Evolutionary conservation across 345 rosid genomes (phyloP).

Genomic region (Arabidopsis arenosa): DNA sequence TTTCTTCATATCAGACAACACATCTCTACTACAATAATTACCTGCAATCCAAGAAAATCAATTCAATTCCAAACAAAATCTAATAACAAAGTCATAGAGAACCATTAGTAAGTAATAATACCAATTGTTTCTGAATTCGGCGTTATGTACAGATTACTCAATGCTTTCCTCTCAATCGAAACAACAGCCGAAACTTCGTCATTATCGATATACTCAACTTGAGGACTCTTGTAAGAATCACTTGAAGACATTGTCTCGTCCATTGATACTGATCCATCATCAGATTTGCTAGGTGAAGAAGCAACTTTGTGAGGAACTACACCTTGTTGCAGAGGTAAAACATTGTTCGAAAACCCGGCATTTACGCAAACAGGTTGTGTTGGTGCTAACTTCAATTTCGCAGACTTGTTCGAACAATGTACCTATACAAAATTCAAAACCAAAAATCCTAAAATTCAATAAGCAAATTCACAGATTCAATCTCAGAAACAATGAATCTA

Average conservation of each 20-base stretch:
- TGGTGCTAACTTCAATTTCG: slow-evolving; percentile 57
- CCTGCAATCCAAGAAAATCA: slow-evolving; percentile 49
- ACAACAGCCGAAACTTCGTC: slow-evolving; percentile 54
- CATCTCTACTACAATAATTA: slow-evolving; percentile 65
- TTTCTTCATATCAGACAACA: slow-evolving; percentile 58
- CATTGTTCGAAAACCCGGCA: slow-evolving; percentile 36
- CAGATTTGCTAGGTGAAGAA: slow-evolving; percentile 67
- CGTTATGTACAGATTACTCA: slow-evolving; percentile 76
- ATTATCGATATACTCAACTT: slow-evolving; percentile 75
- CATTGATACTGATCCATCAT: slow-evolving; percentile 62
- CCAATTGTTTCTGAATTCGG: slow-evolving; percentile 57
- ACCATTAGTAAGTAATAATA: slow-evolving; percentile 29
- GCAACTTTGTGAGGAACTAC: slow-evolving; percentile 38
- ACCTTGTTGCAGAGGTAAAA: slow-evolving; percentile 41
- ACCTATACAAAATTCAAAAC: slow-evolving; percentile 45
- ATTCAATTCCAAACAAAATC: background rate
- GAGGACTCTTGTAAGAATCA: slow-evolving; percentile 88
- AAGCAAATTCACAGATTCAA: background rate
- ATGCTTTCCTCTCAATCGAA: slow-evolving; percentile 72
- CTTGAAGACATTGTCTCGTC: slow-evolving; percentile 82
- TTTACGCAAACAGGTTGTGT: slow-evolving; percentile 39
- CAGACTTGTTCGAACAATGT: slow-evolving; percentile 58
- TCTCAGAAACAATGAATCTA: background rate
- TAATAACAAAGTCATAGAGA: background rate
- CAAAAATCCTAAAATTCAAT: background rate